Conservation (phyloP, 192 early-diverging fungal species). For the Entrophospora sp. region DNA sequence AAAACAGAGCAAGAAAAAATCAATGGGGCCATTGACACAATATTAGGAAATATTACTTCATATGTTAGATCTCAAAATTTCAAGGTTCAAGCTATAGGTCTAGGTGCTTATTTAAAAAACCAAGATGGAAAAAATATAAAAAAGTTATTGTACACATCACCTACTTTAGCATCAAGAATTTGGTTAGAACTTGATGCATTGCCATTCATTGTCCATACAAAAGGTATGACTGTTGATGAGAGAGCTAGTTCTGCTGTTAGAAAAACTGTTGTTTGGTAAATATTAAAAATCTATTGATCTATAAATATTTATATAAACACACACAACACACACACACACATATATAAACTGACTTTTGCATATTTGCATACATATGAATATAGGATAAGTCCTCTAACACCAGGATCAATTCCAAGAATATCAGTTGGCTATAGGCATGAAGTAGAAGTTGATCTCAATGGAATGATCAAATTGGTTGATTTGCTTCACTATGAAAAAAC, state of each 20-base stretch:
- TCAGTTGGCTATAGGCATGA: conserved; percentile 55
- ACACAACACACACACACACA: background rate
- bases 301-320: too few relatives aligned
- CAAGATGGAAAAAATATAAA: conserved; percentile 27
- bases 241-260: conserved; percentile 62
- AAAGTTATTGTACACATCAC: conserved; percentile 31
- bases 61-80: conserved; percentile 53
- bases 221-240: conserved; percentile 54
- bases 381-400: conserved; percentile 56
- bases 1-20: background rate
- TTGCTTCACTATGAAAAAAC: conserved; percentile 54
- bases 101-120: conserved; percentile 28
- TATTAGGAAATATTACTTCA: conserved; percentile 42
- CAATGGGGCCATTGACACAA: conserved; percentile 28
- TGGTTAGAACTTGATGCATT: conserved; percentile 71
- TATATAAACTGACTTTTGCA: background rate
- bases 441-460: conserved; percentile 65
- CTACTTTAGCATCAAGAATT: conserved; percentile 41
- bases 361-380: background rate
- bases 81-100: conserved; percentile 60
- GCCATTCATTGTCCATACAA: conserved; percentile 61
- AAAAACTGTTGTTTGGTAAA: conserved; percentile 57
- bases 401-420: conserved; percentile 68
- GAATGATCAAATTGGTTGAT: conserved; percentile 58
- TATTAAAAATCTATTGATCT: background rate